Percentiles rank a stretch among this genome's conserved stretches.
phyloP scores from a whole-genome alignment of 2,329 filamentous ascomycete species.

The Pseudogymnoascus sp. region DNA sequence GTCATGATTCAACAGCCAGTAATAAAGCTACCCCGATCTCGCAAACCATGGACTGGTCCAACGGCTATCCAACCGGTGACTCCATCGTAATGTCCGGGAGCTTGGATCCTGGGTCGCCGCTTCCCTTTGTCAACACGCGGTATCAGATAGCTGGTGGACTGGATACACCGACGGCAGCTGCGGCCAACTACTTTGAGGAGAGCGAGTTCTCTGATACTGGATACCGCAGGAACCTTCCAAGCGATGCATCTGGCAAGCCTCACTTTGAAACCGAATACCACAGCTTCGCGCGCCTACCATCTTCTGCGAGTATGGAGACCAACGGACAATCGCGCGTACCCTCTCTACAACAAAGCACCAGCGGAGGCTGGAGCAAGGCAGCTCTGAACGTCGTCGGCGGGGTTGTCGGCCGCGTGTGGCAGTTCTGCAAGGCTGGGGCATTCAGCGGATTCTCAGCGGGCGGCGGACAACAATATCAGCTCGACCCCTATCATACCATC shows the following conservation, averaged over 20 bases:
- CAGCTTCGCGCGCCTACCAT: not conserved
- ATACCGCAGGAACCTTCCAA: slow-evolving; percentile 27
- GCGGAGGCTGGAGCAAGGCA: slow-evolving; percentile 47
- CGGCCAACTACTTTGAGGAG: slow-evolving; percentile 30
- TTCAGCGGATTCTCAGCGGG: slow-evolving; percentile 85
- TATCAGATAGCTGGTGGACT: slow-evolving; percentile 44
- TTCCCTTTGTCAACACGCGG: slow-evolving; percentile 42
- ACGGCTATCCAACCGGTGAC: slow-evolving; percentile 7
- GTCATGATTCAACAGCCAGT: slow-evolving; percentile 13
- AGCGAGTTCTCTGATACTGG: slow-evolving; percentile 32
- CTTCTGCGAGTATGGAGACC: slow-evolving; percentile 11
- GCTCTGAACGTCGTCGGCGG: slow-evolving; percentile 58
- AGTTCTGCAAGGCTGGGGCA: slow-evolving; percentile 68
- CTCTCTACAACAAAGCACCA: slow-evolving; percentile 20
- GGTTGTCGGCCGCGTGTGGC: slow-evolving; percentile 71
- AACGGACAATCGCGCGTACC: slow-evolving; percentile 19
- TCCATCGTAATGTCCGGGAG: slow-evolving; percentile 10
- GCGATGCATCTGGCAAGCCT: not conserved
- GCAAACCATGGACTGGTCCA: slow-evolving; percentile 7
- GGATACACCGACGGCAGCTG: slow-evolving; percentile 36
- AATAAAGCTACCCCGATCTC: slow-evolving; percentile 13
- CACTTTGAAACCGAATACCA: slow-evolving; percentile 13
- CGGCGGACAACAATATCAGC: slow-evolving; percentile 64
- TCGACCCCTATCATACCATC: slow-evolving; percentile 27
- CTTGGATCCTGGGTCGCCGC: slow-evolving; percentile 27